Evolutionary conservation across 1,139 yeast genomes (phyloP), one percentile per base, ranked within the genome.

Genomic region (Diutina neorugosa): DNA sequence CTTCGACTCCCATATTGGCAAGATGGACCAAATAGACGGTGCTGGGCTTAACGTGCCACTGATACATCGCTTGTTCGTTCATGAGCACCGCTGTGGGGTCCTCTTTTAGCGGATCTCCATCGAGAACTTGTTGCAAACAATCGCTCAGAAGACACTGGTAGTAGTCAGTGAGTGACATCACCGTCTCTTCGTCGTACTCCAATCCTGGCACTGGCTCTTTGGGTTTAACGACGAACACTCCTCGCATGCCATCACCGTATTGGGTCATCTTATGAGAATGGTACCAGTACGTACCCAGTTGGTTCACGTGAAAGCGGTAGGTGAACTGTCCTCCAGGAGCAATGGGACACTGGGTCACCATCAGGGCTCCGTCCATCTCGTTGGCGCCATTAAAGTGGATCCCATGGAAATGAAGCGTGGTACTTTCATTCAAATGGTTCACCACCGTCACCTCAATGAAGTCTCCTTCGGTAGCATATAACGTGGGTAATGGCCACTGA

Each of bases 141-240:
- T 23, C 14, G 18, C 9, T 2, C 34, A 23, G 34, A 1, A n/a
- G 20, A 23, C 48, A 44, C 19, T 48, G 40, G 43, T 48, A 48
- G 14, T 37, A 34, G 23, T 48, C 51, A n/a, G 43, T 7, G 14
- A 48, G 16, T 5, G 51, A 18, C 16, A 44, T 21, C 4, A 16
- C 48, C 43, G 9, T 42, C 14, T 48, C 42, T 21, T 48, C 51
- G n/a, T 48, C 51, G 12, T 9, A 43, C 2, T n/a, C 3, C 5
- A 18, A 11, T 8, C 80, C 78, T 8, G 37, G 37, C 4, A 31
- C n/a, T 52, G 79, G 79, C 50, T 64, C 68, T 8, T 51, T 50
- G 2, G 23, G 46, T 11, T 14, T 20, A 11, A 48, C 42, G 18
- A 48, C 8, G n/a, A 48, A 48, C 19, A 37, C 25, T 9, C 31